Conservation (phyloP, 73 alveolate species). For the Symbiodinium natans region DNA sequence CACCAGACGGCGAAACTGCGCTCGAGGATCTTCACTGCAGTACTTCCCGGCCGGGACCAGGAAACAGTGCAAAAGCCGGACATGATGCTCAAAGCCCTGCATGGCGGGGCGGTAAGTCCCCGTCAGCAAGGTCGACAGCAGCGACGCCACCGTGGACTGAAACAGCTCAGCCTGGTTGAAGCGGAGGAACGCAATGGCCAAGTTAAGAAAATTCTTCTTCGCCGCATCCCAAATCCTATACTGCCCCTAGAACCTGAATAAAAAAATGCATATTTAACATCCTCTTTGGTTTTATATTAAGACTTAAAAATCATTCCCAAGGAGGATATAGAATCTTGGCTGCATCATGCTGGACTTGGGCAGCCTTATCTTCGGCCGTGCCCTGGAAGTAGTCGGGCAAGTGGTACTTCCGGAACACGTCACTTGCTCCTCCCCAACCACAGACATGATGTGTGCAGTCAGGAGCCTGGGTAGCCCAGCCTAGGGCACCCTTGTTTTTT, state of each 20-base stretch:
- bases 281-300: too few relatives aligned
- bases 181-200: neutral
- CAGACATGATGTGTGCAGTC: constrained; percentile 53
- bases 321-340: too few relatives aligned
- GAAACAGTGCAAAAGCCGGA: too few relatives aligned
- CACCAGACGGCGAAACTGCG: constrained; percentile 44
- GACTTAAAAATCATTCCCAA: too few relatives aligned
- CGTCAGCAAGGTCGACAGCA: constrained; percentile 41
- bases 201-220: neutral
- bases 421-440: neutral
- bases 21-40: constrained; percentile 12
- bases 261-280: too few relatives aligned
- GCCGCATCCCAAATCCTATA: constrained; percentile 28
- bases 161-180: neutral
- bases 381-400: constrained; percentile 39
- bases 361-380: neutral
- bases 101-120: neutral
- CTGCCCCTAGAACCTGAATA: too few relatives aligned
- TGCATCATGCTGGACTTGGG: neutral
- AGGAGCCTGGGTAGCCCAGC: too few relatives aligned
- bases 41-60: constrained; percentile 28
- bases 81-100: constrained; percentile 45
- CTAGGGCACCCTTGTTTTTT: too few relatives aligned
- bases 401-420: constrained; percentile 23
- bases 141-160: neutral